phyloP scores from a whole-genome alignment of 495 filamentous ascomycete species.

The Penicillium parvum region DNA sequence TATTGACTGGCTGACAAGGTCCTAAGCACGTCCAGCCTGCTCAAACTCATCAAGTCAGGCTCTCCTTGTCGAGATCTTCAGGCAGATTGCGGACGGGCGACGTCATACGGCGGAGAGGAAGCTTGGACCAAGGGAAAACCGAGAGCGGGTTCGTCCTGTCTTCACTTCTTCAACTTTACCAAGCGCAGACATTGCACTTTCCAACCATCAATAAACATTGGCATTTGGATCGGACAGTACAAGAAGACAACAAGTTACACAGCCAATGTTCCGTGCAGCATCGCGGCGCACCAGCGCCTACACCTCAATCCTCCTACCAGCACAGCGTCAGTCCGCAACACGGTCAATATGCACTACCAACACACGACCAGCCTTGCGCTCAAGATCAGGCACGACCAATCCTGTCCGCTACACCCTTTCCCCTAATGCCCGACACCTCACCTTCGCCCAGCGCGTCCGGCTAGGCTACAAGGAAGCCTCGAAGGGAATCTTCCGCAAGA shows the following conservation, averaged over 20 bases:
- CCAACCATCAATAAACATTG: not conserved
- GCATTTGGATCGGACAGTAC: not conserved
- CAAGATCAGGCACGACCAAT: constrained; percentile 8
- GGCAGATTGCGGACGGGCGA: constrained; percentile 14
- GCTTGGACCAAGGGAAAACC: constrained; percentile 27
- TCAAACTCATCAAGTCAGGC: not conserved
- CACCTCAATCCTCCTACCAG: constrained; percentile 13
- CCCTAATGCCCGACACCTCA: constrained; percentile 17
- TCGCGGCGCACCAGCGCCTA: constrained; percentile 31
- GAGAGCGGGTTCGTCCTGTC: constrained; percentile 4
- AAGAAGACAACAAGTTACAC: not conserved
- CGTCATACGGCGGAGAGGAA: constrained; percentile 30
- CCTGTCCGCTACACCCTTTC: constrained; percentile 5
- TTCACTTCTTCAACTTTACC: constrained; percentile 1
- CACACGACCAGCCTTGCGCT: constrained; percentile 15
- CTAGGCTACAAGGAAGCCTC: constrained; percentile 35
- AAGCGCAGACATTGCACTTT: not conserved
- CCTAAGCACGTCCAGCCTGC: no score
- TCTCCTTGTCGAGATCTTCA: not conserved
- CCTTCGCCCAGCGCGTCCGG: constrained; percentile 25
- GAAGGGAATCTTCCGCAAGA: constrained; percentile 46
- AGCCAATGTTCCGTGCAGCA: constrained; percentile 33
- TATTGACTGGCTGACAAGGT: constrained; percentile 27
- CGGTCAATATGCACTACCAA: constrained; percentile 25
- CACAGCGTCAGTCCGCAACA: constrained; percentile 15